A percentile compares a stretch with the other conserved stretches of the same genome.
Evolutionary conservation across 2,329 filamentous ascomycete genomes (phyloP).

Genomic region (Phaeomoniella chlamydospora): DNA sequence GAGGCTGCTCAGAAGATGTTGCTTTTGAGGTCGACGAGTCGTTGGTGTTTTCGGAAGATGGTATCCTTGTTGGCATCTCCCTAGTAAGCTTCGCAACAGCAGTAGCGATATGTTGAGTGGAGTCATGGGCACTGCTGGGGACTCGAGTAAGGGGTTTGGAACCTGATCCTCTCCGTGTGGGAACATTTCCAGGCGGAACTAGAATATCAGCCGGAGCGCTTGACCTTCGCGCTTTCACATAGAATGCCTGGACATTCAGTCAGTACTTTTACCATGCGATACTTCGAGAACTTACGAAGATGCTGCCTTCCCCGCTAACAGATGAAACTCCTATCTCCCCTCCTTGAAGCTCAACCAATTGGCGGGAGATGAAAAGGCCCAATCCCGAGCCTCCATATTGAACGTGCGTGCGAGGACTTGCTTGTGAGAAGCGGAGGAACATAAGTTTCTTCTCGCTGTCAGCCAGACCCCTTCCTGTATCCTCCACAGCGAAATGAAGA

Average conservation of each 20-base stretch:
- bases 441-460: constrained; percentile 58
- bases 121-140: not conserved
- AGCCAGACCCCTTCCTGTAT: constrained; percentile 62
- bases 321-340: constrained; percentile 59
- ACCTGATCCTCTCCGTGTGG: not conserved
- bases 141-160: not conserved
- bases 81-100: not conserved
- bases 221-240: constrained; percentile 27
- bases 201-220: not conserved
- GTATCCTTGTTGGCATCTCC: not conserved
- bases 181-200: not conserved
- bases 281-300: constrained; percentile 25
- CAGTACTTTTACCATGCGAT: too few relatives aligned
- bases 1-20: not conserved
- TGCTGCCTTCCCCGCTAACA: constrained; percentile 37
- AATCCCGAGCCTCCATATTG: constrained; percentile 66
- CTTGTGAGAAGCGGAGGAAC: constrained; percentile 67
- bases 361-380: constrained; percentile 61
- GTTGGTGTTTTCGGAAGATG: not conserved
- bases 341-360: constrained; percentile 64
- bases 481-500: constrained; percentile 59
- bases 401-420: constrained; percentile 59
- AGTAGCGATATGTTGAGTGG: not conserved
- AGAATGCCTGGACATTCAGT: constrained; percentile 32
- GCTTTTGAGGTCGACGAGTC: not conserved